Base-by-base conservation (phyloP, 2,329 filamentous ascomycete genomes). In the Aspergillus bombycis region DNA sequence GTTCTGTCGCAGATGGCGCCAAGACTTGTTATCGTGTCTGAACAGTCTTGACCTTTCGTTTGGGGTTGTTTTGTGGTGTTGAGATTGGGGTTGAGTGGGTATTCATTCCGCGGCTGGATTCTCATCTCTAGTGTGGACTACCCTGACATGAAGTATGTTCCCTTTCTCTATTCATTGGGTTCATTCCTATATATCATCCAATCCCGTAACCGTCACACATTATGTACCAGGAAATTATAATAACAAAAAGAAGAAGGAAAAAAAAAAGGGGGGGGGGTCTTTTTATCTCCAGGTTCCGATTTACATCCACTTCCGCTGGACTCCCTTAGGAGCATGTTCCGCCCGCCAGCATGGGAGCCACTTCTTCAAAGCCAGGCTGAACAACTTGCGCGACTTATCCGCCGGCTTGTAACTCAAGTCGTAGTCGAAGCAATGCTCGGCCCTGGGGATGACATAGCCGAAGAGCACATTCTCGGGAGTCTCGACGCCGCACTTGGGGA, bases 351-450 rank as follows among this genome's bases (percentile, higher is more conserved):
- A 55, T 11, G 52, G 52, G 6, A 85, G 70, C 83, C 83, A 85
- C 64, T 75, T 67, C 23, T 70, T 73, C 71, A 85, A 70, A 30
- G 82, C 82, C 43, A 68, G 65, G 8, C 70, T 74, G 62, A 83
- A 83, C 61, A 77, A 71, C 34, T 70, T 65, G 55, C 78, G 74
- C 12, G 75, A 78, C 1, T 72, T 68, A 14, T 70, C 72, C 0
- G 77, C 80, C 0, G 70, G 72, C 0, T 68, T 69, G 34, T 77
- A 77, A 3, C 62, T 63, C 3, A 71, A 71, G 45, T 74, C 70
- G 58, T 85, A 81, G 70, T 86, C 84, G 69, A 79, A 83, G 59
- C 79, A 81, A 73, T 86, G 84, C 71, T 81, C 74, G 7, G 80
- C 78, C 16, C 80, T 75, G 3, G 69, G 57, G 62, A 85, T 71